Conservation (phyloP, 2,329 filamentous ascomycete genomes). For the Exophiala calicioides region DNA sequence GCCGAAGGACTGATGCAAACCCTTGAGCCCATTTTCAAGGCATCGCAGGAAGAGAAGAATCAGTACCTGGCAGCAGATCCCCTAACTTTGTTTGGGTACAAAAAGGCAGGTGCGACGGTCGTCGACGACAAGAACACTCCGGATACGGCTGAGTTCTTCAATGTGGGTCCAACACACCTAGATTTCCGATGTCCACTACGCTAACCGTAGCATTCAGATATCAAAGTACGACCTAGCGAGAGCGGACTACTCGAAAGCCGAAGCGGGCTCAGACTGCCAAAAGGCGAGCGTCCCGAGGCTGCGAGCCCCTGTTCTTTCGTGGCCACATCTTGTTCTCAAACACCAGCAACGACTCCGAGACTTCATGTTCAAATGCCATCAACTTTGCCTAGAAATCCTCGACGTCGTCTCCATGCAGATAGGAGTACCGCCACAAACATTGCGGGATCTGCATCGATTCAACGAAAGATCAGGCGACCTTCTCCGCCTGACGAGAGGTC, state of each 20-base stretch:
- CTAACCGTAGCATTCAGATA: no score
- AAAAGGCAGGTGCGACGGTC: neutral
- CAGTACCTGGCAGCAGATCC: neutral
- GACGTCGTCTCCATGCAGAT: neutral
- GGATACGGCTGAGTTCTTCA: slow-evolving; percentile 12
- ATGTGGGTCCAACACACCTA: neutral
- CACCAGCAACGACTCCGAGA: neutral
- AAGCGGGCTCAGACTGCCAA: no score
- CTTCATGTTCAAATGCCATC: neutral
- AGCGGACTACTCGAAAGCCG: no score
- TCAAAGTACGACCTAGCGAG: no score
- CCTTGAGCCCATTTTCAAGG: neutral
- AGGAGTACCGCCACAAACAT: neutral
- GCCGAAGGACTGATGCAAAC: neutral
- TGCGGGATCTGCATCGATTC: slow-evolving; percentile 14
- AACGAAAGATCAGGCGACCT: slow-evolving; percentile 49
- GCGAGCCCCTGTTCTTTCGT: neutral
- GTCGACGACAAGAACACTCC: slow-evolving; percentile 24
- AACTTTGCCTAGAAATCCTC: neutral
- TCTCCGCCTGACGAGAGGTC: slow-evolving; percentile 46
- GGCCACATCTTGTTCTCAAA: neutral
- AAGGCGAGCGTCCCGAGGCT: no score
- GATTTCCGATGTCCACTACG: neutral
- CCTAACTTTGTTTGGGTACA: slow-evolving; percentile 1
- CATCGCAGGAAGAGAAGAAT: neutral